These are phyloP conservation scores for Kurtzmaniella natalensis DNA, from an alignment of 1,139 yeast genomes.

Conservation along the genomic window DNA sequence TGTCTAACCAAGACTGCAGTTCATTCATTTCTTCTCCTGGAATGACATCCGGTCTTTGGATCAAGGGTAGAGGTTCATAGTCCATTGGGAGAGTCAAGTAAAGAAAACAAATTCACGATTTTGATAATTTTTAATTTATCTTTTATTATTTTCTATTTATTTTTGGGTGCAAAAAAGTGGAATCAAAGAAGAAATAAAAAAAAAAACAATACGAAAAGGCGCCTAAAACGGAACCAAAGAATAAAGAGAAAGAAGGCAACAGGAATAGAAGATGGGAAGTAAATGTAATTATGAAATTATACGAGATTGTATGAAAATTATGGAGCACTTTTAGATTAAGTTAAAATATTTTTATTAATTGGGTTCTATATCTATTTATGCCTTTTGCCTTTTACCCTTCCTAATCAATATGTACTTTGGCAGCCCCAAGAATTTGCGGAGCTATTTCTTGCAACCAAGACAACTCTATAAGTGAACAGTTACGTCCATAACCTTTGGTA, in stretches of 20 bases:
- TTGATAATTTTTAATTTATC: too few species aligned
- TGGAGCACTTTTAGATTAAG: neutral
- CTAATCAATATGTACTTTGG: constrained; percentile 27
- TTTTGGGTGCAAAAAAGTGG: too few species aligned
- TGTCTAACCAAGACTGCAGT: constrained; percentile 5
- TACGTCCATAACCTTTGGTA: constrained; percentile 87
- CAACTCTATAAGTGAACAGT: constrained; percentile 76
- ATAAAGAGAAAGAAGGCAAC: neutral
- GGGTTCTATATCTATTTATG: neutral
- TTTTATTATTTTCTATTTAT: too few species aligned
- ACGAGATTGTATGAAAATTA: neutral
- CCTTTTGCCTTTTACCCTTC: constrained; percentile 5
- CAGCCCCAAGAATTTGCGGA: constrained; percentile 56
- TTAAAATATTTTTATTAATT: too few species aligned
- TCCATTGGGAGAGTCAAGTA: constrained; percentile 11
- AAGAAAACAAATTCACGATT: too few species aligned
- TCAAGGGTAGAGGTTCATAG: constrained; percentile 12
- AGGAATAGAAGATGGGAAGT: too few species aligned
- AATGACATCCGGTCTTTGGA: constrained; percentile 8
- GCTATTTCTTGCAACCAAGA: constrained; percentile 86
- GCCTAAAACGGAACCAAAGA: neutral
- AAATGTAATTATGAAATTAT: too few species aligned
- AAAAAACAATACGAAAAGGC: neutral
- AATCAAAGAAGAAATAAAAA: neutral
- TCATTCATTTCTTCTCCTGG: constrained; percentile 4